Base-by-base conservation (phyloP, 176 grass and related monocot species). In the Carex pumila region DNA sequence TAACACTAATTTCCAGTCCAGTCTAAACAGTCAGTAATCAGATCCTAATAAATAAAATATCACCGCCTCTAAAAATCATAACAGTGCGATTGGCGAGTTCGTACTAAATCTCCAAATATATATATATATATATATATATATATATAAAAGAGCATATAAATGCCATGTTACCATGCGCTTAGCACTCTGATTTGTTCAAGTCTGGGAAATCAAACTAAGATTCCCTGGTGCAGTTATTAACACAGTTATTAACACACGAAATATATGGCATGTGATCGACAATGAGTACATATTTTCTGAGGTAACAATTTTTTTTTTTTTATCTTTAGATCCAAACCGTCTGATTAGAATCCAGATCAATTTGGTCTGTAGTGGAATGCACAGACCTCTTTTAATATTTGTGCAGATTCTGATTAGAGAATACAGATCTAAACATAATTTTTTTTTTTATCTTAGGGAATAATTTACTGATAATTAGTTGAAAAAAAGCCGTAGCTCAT, bases 151-250 rank as follows among this genome's bases (percentile, higher is more conserved):
- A 66, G 3, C 70, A 82, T 52, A 66, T 82, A 64, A 81, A 82
- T 66, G 37, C 29, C 79, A 64, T 82, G 59, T 82, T 18, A 82
- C 32, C 80, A 82, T 82, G 80, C 60, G 43, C 29, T 59, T 21
- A 81, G 58, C 80, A 82, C 79, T 29, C 62, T 53, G 10, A 25
- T 75, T 75, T 53, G 31, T 68, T 50, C 19, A 75, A 53, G 4
- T 14, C 71, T 75, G 60, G 54, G 7, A 25, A 39, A 71, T 1
- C 7, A 45, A 45, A 47, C 39, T 18, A 18, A 71, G 68, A 71
- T 62, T 62, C 14, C 5, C 65, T 39, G 65, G 10, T 15, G 6
- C 32, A 25, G 2, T 71, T 39, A 71, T 14, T 30, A 43, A 54
- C 8, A 54, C 32, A 25, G 2, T 71, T 39, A 71, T 14, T 30